Base-by-base conservation (phyloP, 2,329 filamentous ascomycete genomes). In the Epichloe glyceriae region DNA sequence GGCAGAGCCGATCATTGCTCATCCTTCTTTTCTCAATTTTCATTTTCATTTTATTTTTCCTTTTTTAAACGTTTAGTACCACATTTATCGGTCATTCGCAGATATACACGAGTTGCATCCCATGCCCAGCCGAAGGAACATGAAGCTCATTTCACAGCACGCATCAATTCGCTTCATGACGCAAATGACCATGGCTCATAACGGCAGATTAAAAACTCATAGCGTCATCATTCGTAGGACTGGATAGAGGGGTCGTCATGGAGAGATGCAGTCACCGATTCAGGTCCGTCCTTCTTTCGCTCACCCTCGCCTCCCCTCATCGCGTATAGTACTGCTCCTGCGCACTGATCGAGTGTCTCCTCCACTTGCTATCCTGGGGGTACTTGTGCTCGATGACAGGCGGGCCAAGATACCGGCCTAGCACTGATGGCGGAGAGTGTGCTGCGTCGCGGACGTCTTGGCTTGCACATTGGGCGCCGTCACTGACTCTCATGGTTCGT, bases 371-470 rank as follows among this genome's bases (percentile, higher is more conserved):
- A 19, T 64, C 61, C 3, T 63, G 46, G 0, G 62, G 62, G 10
- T 61, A 59, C n/a, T 62, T 56, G 39, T 64, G 62, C 58, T 62
- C 61, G 15, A 64, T 61, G 8, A 45, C 53, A 1, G 61, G 62
- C 12, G 57, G 55, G 17, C 62, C 62, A 3, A 63, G 46, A 3
- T 62, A 55, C 53, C 57, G 8, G 22, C 46, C 54, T 1, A 64
- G 43, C 2, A 56, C 54, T 6, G 61, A 64, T 0, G 62, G 62
- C 5, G 61, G 61, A 2, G 56, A 57, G 5, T 57, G 56, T 3
- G 61, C 53, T 1, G 61, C 62, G 40, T 64, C 58, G 14, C 49
- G 48, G 47, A 53, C 43, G 39, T 53, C n/a, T 10, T 49, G 43
- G 17, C 49, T 52, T 6, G 41, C 19, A 42, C 51, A 37, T 38